These are phyloP conservation scores for Ophiosphaerella narmari DNA, from an alignment of 2,329 filamentous ascomycete genomes.

Conservation along the genomic window DNA sequence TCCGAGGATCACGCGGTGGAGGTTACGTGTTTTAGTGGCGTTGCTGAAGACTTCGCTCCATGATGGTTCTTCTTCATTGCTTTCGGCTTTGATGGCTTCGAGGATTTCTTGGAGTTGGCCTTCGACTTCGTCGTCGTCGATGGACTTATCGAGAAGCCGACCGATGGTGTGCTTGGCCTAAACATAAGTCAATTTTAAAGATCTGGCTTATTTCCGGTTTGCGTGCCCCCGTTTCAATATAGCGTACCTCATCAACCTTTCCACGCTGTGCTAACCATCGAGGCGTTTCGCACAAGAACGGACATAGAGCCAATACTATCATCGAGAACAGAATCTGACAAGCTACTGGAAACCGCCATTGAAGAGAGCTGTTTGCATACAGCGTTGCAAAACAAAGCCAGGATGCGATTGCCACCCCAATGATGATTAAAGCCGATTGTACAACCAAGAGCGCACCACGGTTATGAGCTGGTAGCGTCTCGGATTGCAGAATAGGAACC, in stretches of 20 bases:
- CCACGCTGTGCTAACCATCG: conserved; percentile 45
- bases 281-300: conserved; percentile 47
- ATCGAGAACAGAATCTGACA: conserved; percentile 62
- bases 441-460: conserved; percentile 19
- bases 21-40: conserved; percentile 40
- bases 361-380: conserved; percentile 15
- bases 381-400: conserved; percentile 20
- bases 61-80: conserved; percentile 34
- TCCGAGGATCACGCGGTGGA: conserved; percentile 44
- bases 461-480: conserved; percentile 34
- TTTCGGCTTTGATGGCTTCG: conserved; percentile 37
- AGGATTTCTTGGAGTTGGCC: conserved; percentile 45
- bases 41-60: conserved; percentile 46
- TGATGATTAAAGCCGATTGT: conserved; percentile 19
- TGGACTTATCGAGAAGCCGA: conserved; percentile 37
- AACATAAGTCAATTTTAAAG: background rate
- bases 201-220: too few relatives aligned
- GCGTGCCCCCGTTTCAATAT: conserved; percentile 1
- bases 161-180: conserved; percentile 27
- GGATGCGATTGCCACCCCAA: conserved; percentile 19
- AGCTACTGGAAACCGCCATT: conserved; percentile 55
- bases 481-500: conserved; percentile 50
- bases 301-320: conserved; percentile 55
- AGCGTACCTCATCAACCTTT: conserved; percentile 26
- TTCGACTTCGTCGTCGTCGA: conserved; percentile 38